Percentiles rank a stretch among this genome's conserved stretches.
phyloP scores from a whole-genome alignment of 306 rosid genomes.

The Fragaria vesca region DNA sequence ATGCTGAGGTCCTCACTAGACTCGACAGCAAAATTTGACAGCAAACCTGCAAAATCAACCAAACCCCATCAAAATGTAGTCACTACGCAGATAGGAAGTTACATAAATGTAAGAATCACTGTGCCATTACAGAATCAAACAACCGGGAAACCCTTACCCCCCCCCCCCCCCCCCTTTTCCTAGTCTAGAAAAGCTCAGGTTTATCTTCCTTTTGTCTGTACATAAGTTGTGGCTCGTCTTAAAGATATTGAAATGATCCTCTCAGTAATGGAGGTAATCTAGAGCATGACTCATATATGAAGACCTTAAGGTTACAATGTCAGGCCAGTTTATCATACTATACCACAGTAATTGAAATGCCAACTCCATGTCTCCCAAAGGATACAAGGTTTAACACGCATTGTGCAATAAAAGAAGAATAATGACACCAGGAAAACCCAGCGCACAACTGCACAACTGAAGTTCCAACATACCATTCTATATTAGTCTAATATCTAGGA shows the following conservation, averaged over 20 bases:
- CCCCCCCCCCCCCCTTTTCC: not conserved
- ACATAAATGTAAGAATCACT: not conserved
- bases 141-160: not conserved
- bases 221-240: not conserved
- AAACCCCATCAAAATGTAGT: not conserved
- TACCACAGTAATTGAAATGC: not conserved
- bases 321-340: not conserved
- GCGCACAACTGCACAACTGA: not conserved
- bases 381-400: not conserved
- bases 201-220: not conserved
- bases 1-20: not conserved
- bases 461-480: not conserved
- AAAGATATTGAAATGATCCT: not conserved
- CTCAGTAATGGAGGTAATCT: not conserved
- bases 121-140: not conserved
- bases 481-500: not conserved
- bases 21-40: not conserved
- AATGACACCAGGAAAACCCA: not conserved
- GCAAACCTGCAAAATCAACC: constrained; percentile 13
- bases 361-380: not conserved
- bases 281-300: not conserved
- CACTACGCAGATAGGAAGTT: not conserved
- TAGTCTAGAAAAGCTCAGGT: not conserved
- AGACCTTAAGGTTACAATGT: not conserved
- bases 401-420: not conserved